These are phyloP conservation scores for Parietichytrium sp. DNA, from an alignment of 108 stramenopile species.

Conservation along the genomic window DNA sequence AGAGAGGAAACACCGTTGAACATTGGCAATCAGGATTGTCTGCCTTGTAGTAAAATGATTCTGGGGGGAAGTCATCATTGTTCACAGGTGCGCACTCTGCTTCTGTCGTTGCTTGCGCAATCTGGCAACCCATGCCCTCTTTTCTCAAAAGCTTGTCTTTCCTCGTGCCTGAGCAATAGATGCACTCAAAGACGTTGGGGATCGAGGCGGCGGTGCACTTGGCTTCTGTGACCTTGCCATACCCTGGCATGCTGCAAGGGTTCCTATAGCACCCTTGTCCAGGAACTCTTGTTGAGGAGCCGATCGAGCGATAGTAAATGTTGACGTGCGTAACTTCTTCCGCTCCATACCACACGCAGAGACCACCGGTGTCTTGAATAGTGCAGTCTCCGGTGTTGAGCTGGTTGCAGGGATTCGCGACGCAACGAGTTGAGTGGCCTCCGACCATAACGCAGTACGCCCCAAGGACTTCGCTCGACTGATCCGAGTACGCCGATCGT, in stretches of 20 bases:
- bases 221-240: neutral
- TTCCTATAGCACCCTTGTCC: conserved; percentile 32
- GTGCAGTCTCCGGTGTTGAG: conserved; percentile 24
- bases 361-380: conserved; percentile 13
- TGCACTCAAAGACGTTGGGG: neutral
- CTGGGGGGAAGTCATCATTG: neutral
- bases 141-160: neutral
- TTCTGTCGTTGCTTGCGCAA: neutral
- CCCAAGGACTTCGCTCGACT: neutral
- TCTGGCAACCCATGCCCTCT: neutral
- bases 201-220: neutral
- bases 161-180: neutral
- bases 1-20: neutral
- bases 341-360: neutral
- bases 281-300: too few species aligned
- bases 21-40: neutral
- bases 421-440: neutral
- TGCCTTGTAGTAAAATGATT: neutral
- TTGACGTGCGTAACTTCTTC: neutral
- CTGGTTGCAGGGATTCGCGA: conserved; percentile 24
- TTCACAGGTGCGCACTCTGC: neutral
- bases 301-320: neutral
- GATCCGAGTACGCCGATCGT: neutral
- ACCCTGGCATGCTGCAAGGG: neutral
- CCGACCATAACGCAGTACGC: conserved; percentile 7